Percentiles rank a stretch among this genome's conserved stretches.
These are phyloP conservation scores for Extremus antarcticus DNA, from an alignment of 495 filamentous ascomycete species.

Conservation along the genomic window DNA sequence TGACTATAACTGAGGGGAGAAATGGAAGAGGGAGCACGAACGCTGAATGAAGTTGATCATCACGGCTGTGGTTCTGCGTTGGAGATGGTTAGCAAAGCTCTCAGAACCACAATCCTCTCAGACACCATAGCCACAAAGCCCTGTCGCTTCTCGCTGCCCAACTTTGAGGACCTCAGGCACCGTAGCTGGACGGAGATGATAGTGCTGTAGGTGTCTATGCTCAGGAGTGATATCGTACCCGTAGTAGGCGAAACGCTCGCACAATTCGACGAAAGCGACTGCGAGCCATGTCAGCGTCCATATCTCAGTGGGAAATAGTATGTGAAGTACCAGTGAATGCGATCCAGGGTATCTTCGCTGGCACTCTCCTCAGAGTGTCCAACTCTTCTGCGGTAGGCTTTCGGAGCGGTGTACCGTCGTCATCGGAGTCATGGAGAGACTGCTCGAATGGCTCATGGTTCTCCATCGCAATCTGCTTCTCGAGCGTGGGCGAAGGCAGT, in stretches of 20 bases:
- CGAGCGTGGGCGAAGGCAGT: neutral
- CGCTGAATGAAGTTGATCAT: slow-evolving; percentile 8
- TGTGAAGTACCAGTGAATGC: slow-evolving; percentile 38
- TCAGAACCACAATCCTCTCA: too few relatives aligned
- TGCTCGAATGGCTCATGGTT: too few relatives aligned
- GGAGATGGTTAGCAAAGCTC: too few relatives aligned
- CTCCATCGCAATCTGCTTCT: neutral
- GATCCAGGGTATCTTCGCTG: slow-evolving; percentile 44
- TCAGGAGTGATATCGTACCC: slow-evolving; percentile 24
- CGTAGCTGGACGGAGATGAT: too few relatives aligned
- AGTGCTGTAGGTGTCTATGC: too few relatives aligned
- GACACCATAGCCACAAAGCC: too few relatives aligned
- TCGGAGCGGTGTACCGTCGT: neutral
- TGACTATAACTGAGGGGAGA: neutral
- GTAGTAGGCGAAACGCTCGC: slow-evolving; percentile 60
- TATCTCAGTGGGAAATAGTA: neutral
- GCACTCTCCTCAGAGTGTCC: slow-evolving; percentile 39
- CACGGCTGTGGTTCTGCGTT: neutral
- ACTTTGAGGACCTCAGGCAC: too few relatives aligned
- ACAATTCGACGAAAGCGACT: slow-evolving; percentile 49
- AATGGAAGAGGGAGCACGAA: neutral
- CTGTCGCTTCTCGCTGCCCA: too few relatives aligned
- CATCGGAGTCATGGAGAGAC: too few relatives aligned
- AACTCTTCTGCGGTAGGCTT: slow-evolving; percentile 42
- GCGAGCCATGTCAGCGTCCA: neutral